Evolutionary conservation across 208 protist species (phyloP).

Genomic region (Borovskyia barvae): DNA sequence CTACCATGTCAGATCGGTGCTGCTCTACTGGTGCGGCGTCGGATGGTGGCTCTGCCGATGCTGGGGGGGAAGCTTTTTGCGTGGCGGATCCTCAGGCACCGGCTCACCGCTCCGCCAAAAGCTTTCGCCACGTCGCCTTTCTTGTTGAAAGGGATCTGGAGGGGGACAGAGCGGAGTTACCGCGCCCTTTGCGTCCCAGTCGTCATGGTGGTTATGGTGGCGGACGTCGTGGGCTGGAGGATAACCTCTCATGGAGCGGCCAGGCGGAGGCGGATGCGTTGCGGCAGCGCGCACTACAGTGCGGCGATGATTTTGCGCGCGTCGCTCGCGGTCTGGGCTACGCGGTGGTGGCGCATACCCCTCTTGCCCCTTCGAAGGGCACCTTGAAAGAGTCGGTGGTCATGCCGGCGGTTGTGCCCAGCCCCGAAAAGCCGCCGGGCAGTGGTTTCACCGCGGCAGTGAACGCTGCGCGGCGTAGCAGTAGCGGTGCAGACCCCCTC

Average conservation of each 20-base stretch:
- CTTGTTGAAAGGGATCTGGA: slow-evolving; percentile 9
- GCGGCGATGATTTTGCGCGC: slow-evolving; percentile 29
- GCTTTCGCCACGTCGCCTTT: slow-evolving; percentile 24
- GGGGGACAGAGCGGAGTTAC: background rate
- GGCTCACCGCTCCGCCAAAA: background rate
- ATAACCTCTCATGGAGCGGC: slow-evolving; percentile 8
- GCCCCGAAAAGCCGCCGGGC: background rate
- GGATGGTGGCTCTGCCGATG: slow-evolving; percentile 1
- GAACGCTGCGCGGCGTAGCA: background rate
- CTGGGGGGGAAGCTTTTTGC: background rate
- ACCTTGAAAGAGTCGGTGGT: background rate
- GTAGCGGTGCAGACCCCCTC: background rate
- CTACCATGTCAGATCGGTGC: background rate
- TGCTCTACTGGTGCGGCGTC: background rate
- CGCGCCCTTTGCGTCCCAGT: background rate
- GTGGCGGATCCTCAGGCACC: background rate
- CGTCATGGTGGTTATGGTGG: background rate
- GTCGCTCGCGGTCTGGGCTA: slow-evolving; percentile 46
- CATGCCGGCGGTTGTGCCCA: background rate
- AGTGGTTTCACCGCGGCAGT: background rate
- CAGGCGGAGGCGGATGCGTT: slow-evolving; percentile 31
- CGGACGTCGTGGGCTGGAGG: no score
- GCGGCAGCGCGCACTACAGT: slow-evolving; percentile 37
- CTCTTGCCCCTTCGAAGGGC: slow-evolving; percentile 11
- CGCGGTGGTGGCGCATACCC: slow-evolving; percentile 38